Base-by-base conservation (phyloP, 2,329 filamentous ascomycete species). In the Chaetomium sp. region DNA sequence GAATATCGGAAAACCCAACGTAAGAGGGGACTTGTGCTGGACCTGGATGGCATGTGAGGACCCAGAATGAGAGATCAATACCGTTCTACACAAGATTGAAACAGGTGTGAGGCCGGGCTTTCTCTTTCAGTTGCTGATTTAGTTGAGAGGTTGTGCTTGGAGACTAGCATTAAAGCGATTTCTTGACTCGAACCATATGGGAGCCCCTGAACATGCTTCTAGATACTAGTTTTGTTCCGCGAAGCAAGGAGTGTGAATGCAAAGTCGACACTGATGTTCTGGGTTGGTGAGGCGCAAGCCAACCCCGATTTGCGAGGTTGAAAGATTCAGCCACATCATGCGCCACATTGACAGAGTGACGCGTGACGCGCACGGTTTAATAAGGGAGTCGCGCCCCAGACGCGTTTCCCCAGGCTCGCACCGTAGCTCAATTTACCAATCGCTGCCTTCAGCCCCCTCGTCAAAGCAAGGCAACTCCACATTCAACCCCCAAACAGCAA, bases 381-480 rank as follows among this genome's bases (percentile, higher is more conserved):
- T 57, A 57, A 65, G 57, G 67, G 45, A 62, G 55, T 35, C 67
- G 64, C 63, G 65, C 56, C 53, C 21, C 3, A 16, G 49, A 65
- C 65, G 65, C 65, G 65, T 62, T 65, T 47, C 33, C 59, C 25
- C 54, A 19, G 42, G 10, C 54, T 23, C 38, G 50, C 54, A 35
- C 53, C 27, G 27, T n/a, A 47, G 65, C 57, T 66, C 67, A 66
- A 67, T 68, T 60, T 64, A 70, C 67, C 68, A 70, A 70, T 70
- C 63, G 56, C 51, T 60, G 53, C 63, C 27, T 62, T 27, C 23
- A n/a, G 23, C 49, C 29, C 49, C 29, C 55, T 65, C 56, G 55
- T 29, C 57, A 57, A 65, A 60, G 54, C 63, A 64, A 65, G 31
- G 10, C 60, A 65, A 64, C 65, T 65, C 60, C 63, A 64, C 62